Conservation (phyloP, 1,284 basidiomycete species). For the Cryptococcus sp. region DNA sequence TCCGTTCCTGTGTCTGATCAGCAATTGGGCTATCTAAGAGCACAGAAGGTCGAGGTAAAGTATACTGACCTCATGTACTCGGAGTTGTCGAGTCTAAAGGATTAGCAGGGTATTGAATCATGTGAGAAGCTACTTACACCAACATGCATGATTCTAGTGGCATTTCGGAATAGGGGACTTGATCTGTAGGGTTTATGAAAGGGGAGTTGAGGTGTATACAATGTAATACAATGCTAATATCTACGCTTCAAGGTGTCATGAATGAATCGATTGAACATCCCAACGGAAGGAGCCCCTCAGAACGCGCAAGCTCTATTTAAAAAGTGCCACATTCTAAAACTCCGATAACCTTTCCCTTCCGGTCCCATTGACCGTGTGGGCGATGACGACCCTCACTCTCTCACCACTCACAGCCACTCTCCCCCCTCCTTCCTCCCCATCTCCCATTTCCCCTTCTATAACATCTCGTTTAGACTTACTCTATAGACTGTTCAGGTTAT, state of each 20-base stretch:
- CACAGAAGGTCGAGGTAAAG: not conserved
- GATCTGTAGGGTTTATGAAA: too few relatives aligned
- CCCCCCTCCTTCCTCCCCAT: not conserved
- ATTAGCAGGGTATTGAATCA: not conserved
- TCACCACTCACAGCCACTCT: not conserved
- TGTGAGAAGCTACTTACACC: constrained; percentile 37
- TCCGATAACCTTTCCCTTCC: not conserved
- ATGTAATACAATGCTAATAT: too few relatives aligned
- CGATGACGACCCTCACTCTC: not conserved
- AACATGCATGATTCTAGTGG: constrained; percentile 91
- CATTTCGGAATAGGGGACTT: constrained; percentile 55
- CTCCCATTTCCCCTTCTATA: not conserved
- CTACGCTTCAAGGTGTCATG: too few relatives aligned
- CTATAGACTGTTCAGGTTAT: too few relatives aligned
- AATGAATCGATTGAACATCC: too few relatives aligned
- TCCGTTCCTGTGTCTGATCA: constrained; percentile 59
- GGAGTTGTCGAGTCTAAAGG: constrained; percentile 74
- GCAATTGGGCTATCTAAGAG: not conserved
- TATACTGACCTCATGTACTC: constrained; percentile 71
- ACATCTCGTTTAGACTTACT: not conserved
- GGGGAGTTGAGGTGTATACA: too few relatives aligned
- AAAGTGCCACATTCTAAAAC: not conserved
- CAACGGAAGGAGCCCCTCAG: not conserved
- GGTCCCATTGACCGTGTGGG: not conserved
- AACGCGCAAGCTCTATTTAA: not conserved